Evolutionary conservation across 2,329 filamentous ascomycete genomes (phyloP), one percentile per base, ranked within the genome.

Genomic region (Alternaria postmessia): DNA sequence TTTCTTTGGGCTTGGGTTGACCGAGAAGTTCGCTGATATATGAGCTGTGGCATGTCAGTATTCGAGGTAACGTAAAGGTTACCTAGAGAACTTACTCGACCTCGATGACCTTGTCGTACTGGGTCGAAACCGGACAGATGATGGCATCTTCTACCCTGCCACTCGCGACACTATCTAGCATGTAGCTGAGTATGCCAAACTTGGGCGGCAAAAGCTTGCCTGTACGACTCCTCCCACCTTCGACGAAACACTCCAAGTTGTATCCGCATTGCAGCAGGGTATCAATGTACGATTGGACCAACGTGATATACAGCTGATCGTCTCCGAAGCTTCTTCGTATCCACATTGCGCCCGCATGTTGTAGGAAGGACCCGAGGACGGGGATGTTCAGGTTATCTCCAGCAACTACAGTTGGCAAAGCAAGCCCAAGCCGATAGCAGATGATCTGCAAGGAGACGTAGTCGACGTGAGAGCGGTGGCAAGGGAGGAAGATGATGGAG

Each of bases 21-120:
- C 95, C 95, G 0, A 99, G 85, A 2, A 99, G 86, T 78, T 99
- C 95, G 34, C 89, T 95, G 44, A 98, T 94, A 73, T 99, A 99
- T 5, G 93, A 95, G 66, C 83, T 85, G 62, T 34, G 48, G 64
- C 8, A 9, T 34, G 56, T 69, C 53, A 71, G 62, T 24, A 3
- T 24, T 26, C 30, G 1, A 20, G 1, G 8, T 55, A n/a, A 14
- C 7, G 14, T 11, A 6, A 30, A 5, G 30, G 12, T 12, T 44
- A 47, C 1, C 8, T 8, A 18, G 4, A 34, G 22, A 3, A 64
- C 70, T 38, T 66, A 73, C 71, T 77, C 74, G 12, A 96, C 97
- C 78, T 99, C 95, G 61, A 99, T 96, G 57, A 99, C 95, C 75
- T 98, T 99, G 83, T 99, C 95, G 75, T 99, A 99, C 76, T 99